Base-by-base conservation (phyloP, 768 basidiomycete species). In the Boletus subparvulus region DNA sequence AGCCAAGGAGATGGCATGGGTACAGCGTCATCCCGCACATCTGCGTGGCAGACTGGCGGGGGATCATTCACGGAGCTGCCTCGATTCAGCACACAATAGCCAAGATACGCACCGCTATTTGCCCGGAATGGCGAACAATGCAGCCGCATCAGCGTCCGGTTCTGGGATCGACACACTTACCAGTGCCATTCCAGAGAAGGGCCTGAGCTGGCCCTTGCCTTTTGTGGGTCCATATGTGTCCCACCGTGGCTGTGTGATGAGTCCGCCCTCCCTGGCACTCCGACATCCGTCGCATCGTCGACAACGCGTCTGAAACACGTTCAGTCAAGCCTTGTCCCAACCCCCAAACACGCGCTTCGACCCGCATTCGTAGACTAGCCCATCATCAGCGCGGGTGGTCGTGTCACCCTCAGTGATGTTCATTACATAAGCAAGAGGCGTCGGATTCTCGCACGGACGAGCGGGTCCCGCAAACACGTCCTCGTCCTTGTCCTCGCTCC, bases 191-290 rank as follows among this genome's bases (percentile, higher is more conserved):
- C 36, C 43, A 42, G 41, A 61, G 42, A 52, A 49, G 19, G 14
- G 14, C 52, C 40, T 50, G 42, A 55, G 42, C 42, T n/a, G 40
- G 32, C 36, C 49, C 50, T 69, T 68, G 55, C 61, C 67, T 66
- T 62, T 76, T 77, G 74, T 71, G 65, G 74, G 69, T 71, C 76
- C 66, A 70, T 73, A 71, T 77, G 59, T 72, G 65, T 78, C 75
- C 74, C 59, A 50, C 54, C 41, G 77, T 77, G 76, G 76, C 75
- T 72, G 75, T 70, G 69, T 59, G 40, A 51, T 47, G 36, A n/a
- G 36, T 14, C 21, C 45, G 17, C 50, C 24, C 46, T 43, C 46
- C 26, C 28, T 11, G 26, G 16, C 43, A 19, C 26, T n/a, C 35
- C 28, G 28, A 6, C 43, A 19, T 43, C 16, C 16, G 24, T 28